Base-by-base conservation (phyloP, 1,284 basidiomycete genomes). In the Sphaerobolus stellatus region DNA sequence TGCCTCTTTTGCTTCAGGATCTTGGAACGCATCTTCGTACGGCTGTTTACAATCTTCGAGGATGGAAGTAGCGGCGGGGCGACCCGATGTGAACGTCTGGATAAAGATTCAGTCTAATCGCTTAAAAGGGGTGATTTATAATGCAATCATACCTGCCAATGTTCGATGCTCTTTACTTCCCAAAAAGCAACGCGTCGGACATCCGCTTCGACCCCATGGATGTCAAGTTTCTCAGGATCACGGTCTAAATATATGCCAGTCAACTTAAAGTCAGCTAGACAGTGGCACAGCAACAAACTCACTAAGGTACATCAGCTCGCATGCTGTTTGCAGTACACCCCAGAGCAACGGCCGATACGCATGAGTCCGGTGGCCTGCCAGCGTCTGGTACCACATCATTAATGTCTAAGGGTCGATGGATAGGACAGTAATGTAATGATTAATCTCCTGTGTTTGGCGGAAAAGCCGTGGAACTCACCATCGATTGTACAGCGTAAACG, bases 311-410 rank as follows among this genome's bases (percentile, higher is more conserved):
- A 54, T 46, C 33, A 54, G 28, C 43, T 54, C 46, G 22, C 52
- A 54, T 22, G 47, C 47, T 4, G 52, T 48, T 8, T 54, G 33
- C 18, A 54, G 27, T 2, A 54, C 52, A 22, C 52, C 52, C 52
- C 52, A 54, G 6, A 54, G 38, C 13, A 54, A 38, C 6, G 52
- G 52, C 18, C 52, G 52, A 25, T 54, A 54, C 13, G 52, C 45
- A 48, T 54, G 33, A 41, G 52, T 54, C 22, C 46, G 52, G 38
- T 54, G 52, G 16, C 52, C 52, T 18, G 52, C 52, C n/a, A 54
- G 28, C n/a, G 52, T 54, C 49, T 54, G 52, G 34, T 48, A 54
- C 52, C 52, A 54, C 52, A 54, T 54, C 52, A 54, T 54, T 36
- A 54, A 43, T 2, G 52, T 54, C 52, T 54, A 38, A 24, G 16